Evolutionary conservation across 1,284 basidiomycete species (phyloP), one percentile per base, ranked within the genome.

Genomic region (Irpex rosettiformis): DNA sequence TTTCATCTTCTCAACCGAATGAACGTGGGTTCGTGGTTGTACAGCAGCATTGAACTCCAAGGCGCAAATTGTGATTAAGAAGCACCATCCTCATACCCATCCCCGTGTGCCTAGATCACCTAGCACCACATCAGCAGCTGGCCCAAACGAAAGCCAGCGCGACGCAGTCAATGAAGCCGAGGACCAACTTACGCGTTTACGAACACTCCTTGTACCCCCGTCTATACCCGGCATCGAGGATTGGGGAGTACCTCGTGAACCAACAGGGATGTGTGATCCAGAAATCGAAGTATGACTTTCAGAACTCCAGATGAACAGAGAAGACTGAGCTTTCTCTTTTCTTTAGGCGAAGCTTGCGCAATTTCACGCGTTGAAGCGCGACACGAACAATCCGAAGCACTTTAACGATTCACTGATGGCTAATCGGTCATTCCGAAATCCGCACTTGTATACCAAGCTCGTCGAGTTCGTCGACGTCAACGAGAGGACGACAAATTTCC

Each of bases 391-490:
- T 58, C 84, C 89, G n/a, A 88, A 88, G 62, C 95, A 97, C 70
- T 98, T 97, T 77, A 98, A 98, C 71, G 92, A 94, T 70, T 91
- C 91, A 0, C 82, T 99, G 33, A 90, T 96, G 84, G 82, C 86
- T 6, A 94, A 91, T 64, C 88, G 93, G 25, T 85, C 93, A 0
- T 98, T 98, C 73, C 88, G 93, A 27, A 98, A 99, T 68, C 96
- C 96, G 0, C 92, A 97, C 70, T 84, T 98, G 10, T 96, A 96
- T 71, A 80, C 91, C 3, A 93, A 95, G 65, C 84, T 99, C 1
- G 95, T 98, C 59, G 88, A 94, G 69, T 92, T 96, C 72, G 86
- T 96, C 8, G 88, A 89, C 60, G 88, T 97, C 11, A 88, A 96
- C 67, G 96, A 99, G 72, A 83, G 87, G 10, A 78, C 82, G 11